Conservation (phyloP, 106 monocot genomes). For the Ottelia alismoides region DNA sequence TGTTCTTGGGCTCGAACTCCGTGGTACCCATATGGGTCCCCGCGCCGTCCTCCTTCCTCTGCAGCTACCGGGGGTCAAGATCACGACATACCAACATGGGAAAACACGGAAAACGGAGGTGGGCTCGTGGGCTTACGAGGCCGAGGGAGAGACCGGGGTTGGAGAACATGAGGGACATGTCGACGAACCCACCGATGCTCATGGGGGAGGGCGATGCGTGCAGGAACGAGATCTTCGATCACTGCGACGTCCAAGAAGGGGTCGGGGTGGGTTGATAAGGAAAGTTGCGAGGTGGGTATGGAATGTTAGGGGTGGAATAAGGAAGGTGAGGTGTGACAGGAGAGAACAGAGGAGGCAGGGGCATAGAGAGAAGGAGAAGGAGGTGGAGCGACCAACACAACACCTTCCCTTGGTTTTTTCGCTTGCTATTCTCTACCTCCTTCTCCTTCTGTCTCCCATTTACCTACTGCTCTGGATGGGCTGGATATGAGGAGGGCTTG, state of each 20-base stretch:
- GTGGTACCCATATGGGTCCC: too few species aligned
- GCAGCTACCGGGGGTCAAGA: background rate
- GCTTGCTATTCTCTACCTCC: slow-evolving; percentile 14
- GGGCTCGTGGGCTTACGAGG: slow-evolving; percentile 19
- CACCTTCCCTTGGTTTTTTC: background rate
- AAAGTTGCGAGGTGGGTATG: background rate
- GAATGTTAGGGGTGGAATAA: slow-evolving; percentile 1
- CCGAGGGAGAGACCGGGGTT: slow-evolving; percentile 38
- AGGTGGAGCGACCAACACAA: too few species aligned
- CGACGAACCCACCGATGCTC: slow-evolving; percentile 23
- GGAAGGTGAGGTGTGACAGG: too few species aligned
- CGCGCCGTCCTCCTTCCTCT: slow-evolving; percentile 1
- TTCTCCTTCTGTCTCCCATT: slow-evolving; percentile 17
- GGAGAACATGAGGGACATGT: slow-evolving; percentile 1
- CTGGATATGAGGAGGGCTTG: too few species aligned
- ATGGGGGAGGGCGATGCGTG: slow-evolving; percentile 6
- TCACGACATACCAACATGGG: background rate
- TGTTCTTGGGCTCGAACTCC: too few species aligned
- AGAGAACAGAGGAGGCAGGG: slow-evolving; percentile 22
- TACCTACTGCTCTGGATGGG: too few species aligned
- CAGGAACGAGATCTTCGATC: too few species aligned
- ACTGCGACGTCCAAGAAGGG: too few species aligned
- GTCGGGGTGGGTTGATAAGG: slow-evolving; percentile 2
- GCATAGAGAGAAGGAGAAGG: too few species aligned
- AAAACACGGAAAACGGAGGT: background rate